Evolutionary conservation across 1,284 basidiomycete species (phyloP).

Genomic region (Prillingera fragicola): DNA sequence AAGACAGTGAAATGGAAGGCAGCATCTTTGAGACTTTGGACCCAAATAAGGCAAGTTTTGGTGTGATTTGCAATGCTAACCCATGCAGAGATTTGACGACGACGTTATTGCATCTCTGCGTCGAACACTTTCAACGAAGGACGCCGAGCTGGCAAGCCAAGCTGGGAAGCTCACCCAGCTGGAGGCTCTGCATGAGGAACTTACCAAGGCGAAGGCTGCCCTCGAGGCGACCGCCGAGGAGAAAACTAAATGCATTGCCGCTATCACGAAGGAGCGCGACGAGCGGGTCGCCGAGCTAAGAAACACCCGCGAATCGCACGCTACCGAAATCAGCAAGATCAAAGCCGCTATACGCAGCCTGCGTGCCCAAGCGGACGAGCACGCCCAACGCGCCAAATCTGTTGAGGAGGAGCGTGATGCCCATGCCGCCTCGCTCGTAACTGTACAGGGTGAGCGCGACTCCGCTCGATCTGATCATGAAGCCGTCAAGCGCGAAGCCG

Average conservation of each 20-base stretch:
- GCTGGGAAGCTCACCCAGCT: conserved; percentile 6
- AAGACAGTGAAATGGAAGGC: conserved; percentile 23
- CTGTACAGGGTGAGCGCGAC: not conserved
- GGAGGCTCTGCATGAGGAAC: conserved; percentile 11
- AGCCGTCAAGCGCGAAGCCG: not conserved
- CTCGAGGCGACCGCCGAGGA: conserved; percentile 12
- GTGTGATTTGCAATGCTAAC: not conserved
- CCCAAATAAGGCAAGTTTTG: conserved; percentile 6
- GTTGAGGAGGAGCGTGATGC: conserved; percentile 10
- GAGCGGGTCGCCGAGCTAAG: not conserved
- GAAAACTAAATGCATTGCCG: conserved; percentile 8
- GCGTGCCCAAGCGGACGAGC: conserved; percentile 5
- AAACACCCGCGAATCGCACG: conserved; percentile 2
- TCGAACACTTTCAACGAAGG: conserved; percentile 27
- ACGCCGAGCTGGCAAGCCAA: conserved; percentile 22
- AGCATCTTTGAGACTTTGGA: conserved; percentile 12
- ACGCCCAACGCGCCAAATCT: conserved; percentile 1
- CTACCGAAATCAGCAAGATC: conserved; percentile 8
- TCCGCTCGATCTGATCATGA: conserved; percentile 1
- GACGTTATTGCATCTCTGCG: conserved; percentile 31
- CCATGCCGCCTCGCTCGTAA: not conserved
- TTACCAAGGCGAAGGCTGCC: conserved; percentile 3
- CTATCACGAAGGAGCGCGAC: conserved; percentile 5
- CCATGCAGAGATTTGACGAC: conserved; percentile 26
- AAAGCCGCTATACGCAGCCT: conserved; percentile 3